A percentile compares a stretch with the other conserved stretches of the same genome.
phyloP scores from a whole-genome alignment of 257 asterid species.

The Verbena officinalis region DNA sequence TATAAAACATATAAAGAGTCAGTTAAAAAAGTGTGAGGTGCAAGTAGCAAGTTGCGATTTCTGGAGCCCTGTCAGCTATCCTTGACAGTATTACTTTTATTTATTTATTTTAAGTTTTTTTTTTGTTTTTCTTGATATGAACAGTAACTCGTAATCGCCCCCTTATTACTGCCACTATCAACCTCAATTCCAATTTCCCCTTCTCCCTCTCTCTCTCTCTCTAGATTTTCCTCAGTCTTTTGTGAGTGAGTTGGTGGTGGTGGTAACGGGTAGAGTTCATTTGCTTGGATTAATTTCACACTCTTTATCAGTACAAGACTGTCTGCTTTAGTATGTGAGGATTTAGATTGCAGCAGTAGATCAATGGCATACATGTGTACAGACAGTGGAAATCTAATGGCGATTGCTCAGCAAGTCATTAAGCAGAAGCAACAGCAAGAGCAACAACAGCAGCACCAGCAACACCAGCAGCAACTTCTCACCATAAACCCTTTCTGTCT shows the following conservation, averaged over 20 bases:
- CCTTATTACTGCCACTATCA: neutral
- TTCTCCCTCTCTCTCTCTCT: slow-evolving; percentile 1
- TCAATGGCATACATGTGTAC: slow-evolving; percentile 93
- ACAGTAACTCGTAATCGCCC: neutral
- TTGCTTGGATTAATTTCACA: slow-evolving; percentile 8
- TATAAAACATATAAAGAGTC: neutral
- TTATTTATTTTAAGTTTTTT: neutral
- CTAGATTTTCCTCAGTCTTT: neutral
- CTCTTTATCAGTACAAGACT: too few relatives aligned
- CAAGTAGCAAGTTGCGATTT: neutral
- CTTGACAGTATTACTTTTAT: neutral
- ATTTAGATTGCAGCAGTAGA: neutral
- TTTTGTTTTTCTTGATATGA: too few relatives aligned
- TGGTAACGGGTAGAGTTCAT: too few relatives aligned
- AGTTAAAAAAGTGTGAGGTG: neutral
- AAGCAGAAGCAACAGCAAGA: slow-evolving; percentile 94
- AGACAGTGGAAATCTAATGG: slow-evolving; percentile 98
- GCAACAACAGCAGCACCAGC: slow-evolving; percentile 71
- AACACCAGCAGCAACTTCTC: slow-evolving; percentile 57
- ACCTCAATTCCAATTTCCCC: neutral
- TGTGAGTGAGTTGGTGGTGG: neutral
- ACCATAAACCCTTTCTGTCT: slow-evolving; percentile 62
- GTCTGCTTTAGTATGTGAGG: slow-evolving; percentile 29
- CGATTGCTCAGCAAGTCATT: slow-evolving; percentile 95
- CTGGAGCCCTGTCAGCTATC: neutral